These are phyloP conservation scores for Hibiscus trionum DNA, from an alignment of 345 rosid genomes.

Conservation along the genomic window DNA sequence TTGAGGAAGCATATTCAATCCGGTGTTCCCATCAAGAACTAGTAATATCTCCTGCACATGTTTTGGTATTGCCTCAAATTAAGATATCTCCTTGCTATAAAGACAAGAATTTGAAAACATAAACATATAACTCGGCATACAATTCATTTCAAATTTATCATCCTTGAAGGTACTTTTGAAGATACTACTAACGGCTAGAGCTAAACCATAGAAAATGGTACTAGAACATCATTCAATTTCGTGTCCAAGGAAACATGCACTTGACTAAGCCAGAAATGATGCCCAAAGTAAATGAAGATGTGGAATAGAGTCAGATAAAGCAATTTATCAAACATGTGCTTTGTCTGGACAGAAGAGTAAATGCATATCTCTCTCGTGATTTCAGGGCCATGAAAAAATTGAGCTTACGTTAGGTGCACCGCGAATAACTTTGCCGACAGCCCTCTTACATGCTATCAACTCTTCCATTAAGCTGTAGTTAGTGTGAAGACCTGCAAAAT, in stretches of 20 bases:
- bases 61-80: background rate
- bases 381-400: background rate
- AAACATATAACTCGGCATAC: background rate
- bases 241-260: background rate
- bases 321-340: background rate
- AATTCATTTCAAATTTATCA: background rate
- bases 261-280: background rate
- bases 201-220: background rate
- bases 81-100: background rate
- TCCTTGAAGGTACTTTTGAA: background rate
- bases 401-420: slow-evolving; percentile 79
- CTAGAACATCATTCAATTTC: background rate
- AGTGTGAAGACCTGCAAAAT: slow-evolving; percentile 75
- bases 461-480: slow-evolving; percentile 96
- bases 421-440: slow-evolving; percentile 63
- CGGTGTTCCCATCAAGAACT: slow-evolving; percentile 95
- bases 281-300: background rate
- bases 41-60: slow-evolving; percentile 75
- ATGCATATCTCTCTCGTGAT: background rate
- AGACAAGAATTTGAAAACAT: background rate
- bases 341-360: background rate
- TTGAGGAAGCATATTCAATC: slow-evolving; percentile 97
- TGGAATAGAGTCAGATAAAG: background rate
- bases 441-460: slow-evolving; percentile 81
- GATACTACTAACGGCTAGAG: background rate